Evolutionary conservation across 768 basidiomycete genomes (phyloP).

Genomic region (Mycena chlorophos): DNA sequence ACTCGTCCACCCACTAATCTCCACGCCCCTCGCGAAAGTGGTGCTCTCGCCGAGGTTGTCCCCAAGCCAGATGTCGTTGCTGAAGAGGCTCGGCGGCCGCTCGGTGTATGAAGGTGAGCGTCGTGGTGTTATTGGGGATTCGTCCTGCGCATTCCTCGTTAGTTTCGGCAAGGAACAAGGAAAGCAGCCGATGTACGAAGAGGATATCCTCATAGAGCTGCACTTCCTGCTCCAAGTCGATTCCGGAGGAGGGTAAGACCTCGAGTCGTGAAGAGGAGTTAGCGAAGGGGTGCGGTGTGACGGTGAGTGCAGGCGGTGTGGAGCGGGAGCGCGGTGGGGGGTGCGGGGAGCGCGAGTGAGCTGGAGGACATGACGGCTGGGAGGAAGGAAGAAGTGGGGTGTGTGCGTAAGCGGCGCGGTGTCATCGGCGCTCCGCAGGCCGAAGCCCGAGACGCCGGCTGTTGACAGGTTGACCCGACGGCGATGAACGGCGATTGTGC

Average conservation of each 20-base stretch:
- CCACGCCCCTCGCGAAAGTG: slow-evolving; percentile 65
- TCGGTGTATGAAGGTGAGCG: slow-evolving; percentile 30
- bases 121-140: slow-evolving; percentile 19
- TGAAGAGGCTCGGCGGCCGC: slow-evolving; percentile 55
- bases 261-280: slow-evolving; percentile 40
- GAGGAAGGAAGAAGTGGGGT: too few relatives aligned
- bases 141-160: slow-evolving; percentile 2
- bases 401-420: too few relatives aligned
- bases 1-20: slow-evolving; percentile 68
- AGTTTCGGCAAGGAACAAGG: not conserved
- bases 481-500: too few relatives aligned
- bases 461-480: too few relatives aligned
- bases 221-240: slow-evolving; percentile 70
- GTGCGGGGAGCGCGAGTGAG: too few relatives aligned
- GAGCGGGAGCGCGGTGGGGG: too few relatives aligned
- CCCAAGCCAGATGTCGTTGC: slow-evolving; percentile 67
- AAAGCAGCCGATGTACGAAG: slow-evolving; percentile 36
- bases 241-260: slow-evolving; percentile 53
- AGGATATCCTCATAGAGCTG: slow-evolving; percentile 65
- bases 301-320: too few relatives aligned
- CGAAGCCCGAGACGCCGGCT: too few relatives aligned
- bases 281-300: slow-evolving; percentile 8
- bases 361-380: too few relatives aligned
- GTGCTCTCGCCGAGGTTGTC: slow-evolving; percentile 56
- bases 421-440: too few relatives aligned